A percentile compares a stretch with the other conserved stretches of the same genome.
Evolutionary conservation across 352 stramenopile genomes (phyloP).

Genomic region (Globisporangium spinosum): DNA sequence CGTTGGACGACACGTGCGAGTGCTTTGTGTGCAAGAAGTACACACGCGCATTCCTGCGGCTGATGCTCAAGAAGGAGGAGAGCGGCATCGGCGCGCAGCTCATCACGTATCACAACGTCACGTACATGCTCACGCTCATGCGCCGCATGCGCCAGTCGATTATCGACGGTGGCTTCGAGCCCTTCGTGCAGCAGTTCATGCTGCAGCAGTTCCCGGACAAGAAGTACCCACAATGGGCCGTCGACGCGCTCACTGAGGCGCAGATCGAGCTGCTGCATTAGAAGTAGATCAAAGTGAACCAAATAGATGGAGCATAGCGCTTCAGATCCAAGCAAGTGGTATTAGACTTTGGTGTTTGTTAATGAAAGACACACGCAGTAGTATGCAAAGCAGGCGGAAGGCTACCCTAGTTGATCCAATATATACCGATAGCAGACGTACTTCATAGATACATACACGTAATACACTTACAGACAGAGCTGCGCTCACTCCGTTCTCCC

Average conservation of each 20-base stretch:
- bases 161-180: constrained; percentile 63
- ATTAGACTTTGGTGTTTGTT: background rate
- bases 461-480: background rate
- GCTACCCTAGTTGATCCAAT: background rate
- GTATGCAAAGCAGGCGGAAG: background rate
- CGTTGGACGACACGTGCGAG: constrained; percentile 65
- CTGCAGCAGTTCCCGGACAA: constrained; percentile 54
- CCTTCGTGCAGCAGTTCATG: constrained; percentile 81
- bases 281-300: background rate
- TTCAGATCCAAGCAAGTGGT: background rate
- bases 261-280: constrained; percentile 41
- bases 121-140: constrained; percentile 85
- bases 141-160: constrained; percentile 64
- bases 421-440: background rate
- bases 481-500: background rate
- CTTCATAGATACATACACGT: constrained; percentile 8
- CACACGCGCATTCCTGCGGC: constrained; percentile 62
- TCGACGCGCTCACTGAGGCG: constrained; percentile 62
- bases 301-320: background rate
- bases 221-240: constrained; percentile 60
- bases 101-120: constrained; percentile 82
- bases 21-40: constrained; percentile 79
- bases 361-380: background rate
- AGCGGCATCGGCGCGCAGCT: constrained; percentile 58
- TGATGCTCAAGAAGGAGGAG: constrained; percentile 74